These are phyloP conservation scores for Candolleomyces eurysporus DNA, from an alignment of 768 basidiomycete species.

Conservation along the genomic window DNA sequence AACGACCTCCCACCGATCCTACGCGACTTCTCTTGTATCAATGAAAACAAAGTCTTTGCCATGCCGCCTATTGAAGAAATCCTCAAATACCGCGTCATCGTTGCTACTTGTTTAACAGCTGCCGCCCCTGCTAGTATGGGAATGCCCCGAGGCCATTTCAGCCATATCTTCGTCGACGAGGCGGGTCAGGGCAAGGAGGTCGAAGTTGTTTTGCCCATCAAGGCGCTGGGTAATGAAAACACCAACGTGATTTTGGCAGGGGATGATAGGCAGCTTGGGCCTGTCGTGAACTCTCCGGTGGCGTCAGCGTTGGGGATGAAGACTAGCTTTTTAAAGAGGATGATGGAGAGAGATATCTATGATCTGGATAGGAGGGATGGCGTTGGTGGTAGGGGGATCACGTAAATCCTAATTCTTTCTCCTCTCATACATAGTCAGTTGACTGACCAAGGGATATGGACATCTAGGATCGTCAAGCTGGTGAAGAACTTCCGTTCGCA, in stretches of 20 bases:
- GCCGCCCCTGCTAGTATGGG: slow-evolving; percentile 48
- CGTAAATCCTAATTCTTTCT: slow-evolving; percentile 23
- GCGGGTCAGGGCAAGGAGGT: slow-evolving; percentile 66
- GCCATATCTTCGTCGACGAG: slow-evolving; percentile 63
- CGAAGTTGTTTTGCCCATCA: slow-evolving; percentile 54
- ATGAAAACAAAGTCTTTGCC: slow-evolving; percentile 41
- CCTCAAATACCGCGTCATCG: slow-evolving; percentile 47
- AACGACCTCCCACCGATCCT: slow-evolving; percentile 37
- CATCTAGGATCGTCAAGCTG: slow-evolving; percentile 52
- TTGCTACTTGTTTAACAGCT: slow-evolving; percentile 57
- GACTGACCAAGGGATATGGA: background rate
- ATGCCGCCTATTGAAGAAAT: slow-evolving; percentile 42
- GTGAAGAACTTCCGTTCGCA: slow-evolving; percentile 61
- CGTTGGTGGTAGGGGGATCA: slow-evolving; percentile 31
- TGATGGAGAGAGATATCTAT: slow-evolving; percentile 42
- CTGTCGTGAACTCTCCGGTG: slow-evolving; percentile 48
- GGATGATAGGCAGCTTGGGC: slow-evolving; percentile 63
- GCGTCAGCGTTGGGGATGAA: slow-evolving; percentile 49
- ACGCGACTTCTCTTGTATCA: slow-evolving; percentile 34
- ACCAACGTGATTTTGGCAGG: slow-evolving; percentile 60
- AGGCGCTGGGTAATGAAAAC: slow-evolving; percentile 39
- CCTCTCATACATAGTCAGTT: background rate
- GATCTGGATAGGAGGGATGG: slow-evolving; percentile 24
- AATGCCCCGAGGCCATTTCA: slow-evolving; percentile 51
- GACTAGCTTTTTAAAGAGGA: slow-evolving; percentile 49